Evolutionary conservation across 371 early-diverging fungal genomes (phyloP), one percentile per base, ranked within the genome.

Genomic region (Coemansia sp.): DNA sequence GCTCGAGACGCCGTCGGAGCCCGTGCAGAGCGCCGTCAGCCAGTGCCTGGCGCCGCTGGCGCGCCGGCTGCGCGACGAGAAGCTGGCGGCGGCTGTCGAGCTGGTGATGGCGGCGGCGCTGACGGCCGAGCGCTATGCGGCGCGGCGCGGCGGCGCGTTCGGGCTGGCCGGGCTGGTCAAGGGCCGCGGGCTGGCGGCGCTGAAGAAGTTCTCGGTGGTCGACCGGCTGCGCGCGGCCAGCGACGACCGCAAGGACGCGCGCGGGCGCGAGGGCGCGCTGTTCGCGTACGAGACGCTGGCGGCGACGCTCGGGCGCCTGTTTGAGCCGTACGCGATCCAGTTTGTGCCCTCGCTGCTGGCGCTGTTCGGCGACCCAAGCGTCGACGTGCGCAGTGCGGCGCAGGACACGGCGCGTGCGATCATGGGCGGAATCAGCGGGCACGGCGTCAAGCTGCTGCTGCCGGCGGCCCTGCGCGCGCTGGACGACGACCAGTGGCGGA

Each of bases 241-340:
- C 64, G 92, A 91, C 49, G 89, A 91, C 70, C 85, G 86, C 74
- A 91, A 89, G 65, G 79, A 75, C 4, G 76, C 84, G 51, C 85
- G 89, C 67, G 80, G 83, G 59, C 86, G 95, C 35, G 93, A 98
- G 80, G 99, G 99, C 65, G 94, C 98, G 12, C 72, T 97, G 64
- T 89, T 98, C 80, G 94, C 93, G 0, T 91, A 93, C 55, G 98
- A 97, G 78, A 90, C 93, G 2, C 78, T 98, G 39, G 88, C 94
- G 0, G 83, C 81, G 53, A 83, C 87, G 8, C 76, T 98, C 47
- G 96, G 95, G 12, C 89, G 97, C 55, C 80, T 94, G 66, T 98
- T 97, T 75, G 99, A 98, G 71, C 99, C 99, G n/a, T 97, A 95
- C 68, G 88, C 96, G 43, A 91, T 95, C 61, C 93, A 97, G 75